Conservation (phyloP, 2,329 filamentous ascomycete genomes). For the Fusarium brachygibbosum region DNA sequence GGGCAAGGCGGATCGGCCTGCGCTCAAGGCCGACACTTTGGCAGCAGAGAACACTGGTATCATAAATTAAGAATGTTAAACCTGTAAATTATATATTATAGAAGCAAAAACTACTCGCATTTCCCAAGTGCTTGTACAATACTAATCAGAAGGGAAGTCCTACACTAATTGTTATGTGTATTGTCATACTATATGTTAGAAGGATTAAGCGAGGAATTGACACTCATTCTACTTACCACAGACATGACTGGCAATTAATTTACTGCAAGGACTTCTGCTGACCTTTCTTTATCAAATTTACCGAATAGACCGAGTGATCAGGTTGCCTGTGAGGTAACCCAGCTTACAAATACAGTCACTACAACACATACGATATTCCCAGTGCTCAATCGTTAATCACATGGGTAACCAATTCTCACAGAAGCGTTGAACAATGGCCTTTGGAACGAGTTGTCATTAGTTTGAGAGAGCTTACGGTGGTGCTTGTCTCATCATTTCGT, state of each 20-base stretch:
- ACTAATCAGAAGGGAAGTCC: too few relatives aligned
- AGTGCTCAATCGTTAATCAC: neutral
- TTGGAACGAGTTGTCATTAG: neutral
- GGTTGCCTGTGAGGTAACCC: neutral
- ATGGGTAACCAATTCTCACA: neutral
- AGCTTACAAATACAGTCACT: neutral
- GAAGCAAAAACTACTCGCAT: neutral
- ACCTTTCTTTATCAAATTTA: neutral
- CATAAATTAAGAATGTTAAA: neutral
- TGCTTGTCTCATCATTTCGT: conserved; percentile 10
- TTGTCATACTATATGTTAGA: too few relatives aligned
- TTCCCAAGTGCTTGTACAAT: neutral
- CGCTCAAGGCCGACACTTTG: conserved; percentile 7
- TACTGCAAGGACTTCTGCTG: too few relatives aligned
- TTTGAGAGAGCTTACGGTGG: neutral
- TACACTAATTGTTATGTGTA: too few relatives aligned
- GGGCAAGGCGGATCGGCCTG: conserved; percentile 13
- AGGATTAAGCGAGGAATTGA: too few relatives aligned
- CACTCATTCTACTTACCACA: too few relatives aligned
- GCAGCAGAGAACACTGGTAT: conserved; percentile 11
- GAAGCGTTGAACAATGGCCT: neutral
- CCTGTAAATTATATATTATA: neutral
- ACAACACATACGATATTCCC: too few relatives aligned
- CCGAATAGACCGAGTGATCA: neutral
- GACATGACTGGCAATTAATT: too few relatives aligned